Evolutionary conservation across 2,329 filamentous ascomycete genomes (phyloP), one percentile per base, ranked within the genome.

Genomic region (Colletotrichum sp.): DNA sequence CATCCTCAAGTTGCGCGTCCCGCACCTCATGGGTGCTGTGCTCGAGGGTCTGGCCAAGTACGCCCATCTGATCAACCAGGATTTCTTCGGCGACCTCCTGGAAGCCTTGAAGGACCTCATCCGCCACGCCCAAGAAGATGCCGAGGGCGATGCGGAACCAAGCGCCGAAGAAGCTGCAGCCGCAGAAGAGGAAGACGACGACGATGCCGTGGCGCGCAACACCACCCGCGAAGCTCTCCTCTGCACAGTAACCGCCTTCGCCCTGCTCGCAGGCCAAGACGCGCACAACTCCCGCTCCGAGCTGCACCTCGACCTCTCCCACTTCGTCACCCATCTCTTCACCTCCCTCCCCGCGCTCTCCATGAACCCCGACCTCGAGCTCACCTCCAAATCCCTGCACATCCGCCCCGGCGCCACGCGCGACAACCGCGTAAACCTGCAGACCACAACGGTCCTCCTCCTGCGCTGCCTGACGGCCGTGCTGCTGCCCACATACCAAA

Each of bases 1-100:
- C 68, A 96, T 99, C 71, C 88, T 99, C 59, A 99, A 99, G 87
- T 89, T 93, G 70, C 92, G 96, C 30, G 90, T 92, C 28, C 93
- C 95, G 16, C 92, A 94, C 79, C 91, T 99, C 21, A 99, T 98
- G 95, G 97, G 97, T n/a, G 96, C 96, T 16, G 96, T 98, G 0
- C 90, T 99, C 7, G 97, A 99, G 87, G 97, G 97, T 32, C 88
- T 99, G 26, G 96, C 96, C 67, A 96, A 96, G 82, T 99, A 98
- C 83, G 93, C 96, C 5, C 97, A 98, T 83, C 90, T 99, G 76
- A 99, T 99, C 89, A 99, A 99, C 87, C 96, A 99, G 82, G 95
- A 99, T 83, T 99, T 99, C 88, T 99, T 99, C 81, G 97, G 96
- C 32, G 97, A 99, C 82, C 90, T 99, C 34, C 91, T 99, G 13